Evolutionary conservation across 129 eudicot species (phyloP), one percentile per base, ranked within the genome.

Genomic region (Flaveria ramosissima): DNA sequence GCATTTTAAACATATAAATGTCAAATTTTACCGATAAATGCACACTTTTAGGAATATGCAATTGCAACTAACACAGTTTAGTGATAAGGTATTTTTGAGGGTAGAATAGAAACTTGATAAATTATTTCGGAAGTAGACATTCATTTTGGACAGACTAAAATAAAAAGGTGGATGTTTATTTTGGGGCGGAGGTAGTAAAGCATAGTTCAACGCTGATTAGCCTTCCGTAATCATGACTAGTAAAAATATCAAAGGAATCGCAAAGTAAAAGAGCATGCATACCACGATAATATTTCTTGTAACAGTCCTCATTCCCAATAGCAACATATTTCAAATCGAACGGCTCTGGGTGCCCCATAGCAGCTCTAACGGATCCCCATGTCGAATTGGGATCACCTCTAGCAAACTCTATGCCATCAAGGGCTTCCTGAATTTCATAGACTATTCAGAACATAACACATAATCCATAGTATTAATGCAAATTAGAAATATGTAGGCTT

Each of bases 341-440:
- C 16, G 94, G 94, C 42, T 86, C 88, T 17, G 92, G 96, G 68
- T 89, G 97, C 20, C 97, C 96, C 97, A 92, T 87, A 70, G 88
- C 83, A 50, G 92, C 97, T 80, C 97, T 84, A 45, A 95, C 67
- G 59, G 96, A 89, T 75, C 97, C 99, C 97, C 97, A 90, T 75
- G 85, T 83, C 0, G 98, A 86, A 72, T 83, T 71, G 16, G 85
- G 16, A 83, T 70, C 87, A 71, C 98, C 98, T 85, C 92, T 87
- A 20, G 98, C 97, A 81, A 93, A 93, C 83, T 93, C 98, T 41
- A 93, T 81, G 16, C 96, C 92, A 81, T 93, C 96, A 24, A 93
- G 89, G 75, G 89, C 86, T 81, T 93, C 96, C 98, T 93, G 80
- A 61, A 75, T 68, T 65, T 20, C 32, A 72, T 56, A 39, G n/a